Evolutionary conservation across 495 filamentous ascomycete species (phyloP).

Genomic region (Podospora tetraspora): DNA sequence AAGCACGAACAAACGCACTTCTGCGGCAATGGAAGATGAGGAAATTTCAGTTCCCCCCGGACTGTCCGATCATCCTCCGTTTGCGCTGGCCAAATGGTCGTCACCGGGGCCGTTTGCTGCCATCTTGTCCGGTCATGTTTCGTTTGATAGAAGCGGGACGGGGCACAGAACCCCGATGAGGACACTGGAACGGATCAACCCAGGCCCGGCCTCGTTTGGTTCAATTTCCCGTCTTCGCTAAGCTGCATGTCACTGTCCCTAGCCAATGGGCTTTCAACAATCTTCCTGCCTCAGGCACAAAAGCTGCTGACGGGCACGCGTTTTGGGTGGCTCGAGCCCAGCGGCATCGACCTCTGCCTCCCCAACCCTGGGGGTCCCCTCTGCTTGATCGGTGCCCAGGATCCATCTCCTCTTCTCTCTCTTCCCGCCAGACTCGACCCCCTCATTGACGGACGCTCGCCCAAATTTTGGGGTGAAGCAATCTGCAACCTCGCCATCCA

Average conservation of each 20-base stretch:
- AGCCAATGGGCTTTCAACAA: neutral
- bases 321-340: neutral
- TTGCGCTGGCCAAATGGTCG: neutral
- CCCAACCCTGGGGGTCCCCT: neutral
- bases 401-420: constrained; percentile 19
- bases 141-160: neutral
- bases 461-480: constrained; percentile 9
- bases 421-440: constrained; percentile 10
- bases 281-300: neutral
- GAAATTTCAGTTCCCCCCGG: neutral
- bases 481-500: constrained; percentile 8
- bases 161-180: neutral
- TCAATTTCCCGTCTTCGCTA: neutral
- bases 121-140: neutral
- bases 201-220: neutral
- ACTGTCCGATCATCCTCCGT: neutral
- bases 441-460: constrained; percentile 2
- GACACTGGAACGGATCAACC: neutral
- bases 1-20: neutral
- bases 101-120: neutral
- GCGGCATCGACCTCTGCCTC: neutral
- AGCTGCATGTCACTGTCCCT: neutral
- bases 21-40: neutral
- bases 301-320: neutral
- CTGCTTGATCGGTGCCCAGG: constrained; percentile 25